A percentile compares a stretch with the other conserved stretches of the same genome.
phyloP scores from a whole-genome alignment of 345 rosid species.

The Laguncularia racemosa region DNA sequence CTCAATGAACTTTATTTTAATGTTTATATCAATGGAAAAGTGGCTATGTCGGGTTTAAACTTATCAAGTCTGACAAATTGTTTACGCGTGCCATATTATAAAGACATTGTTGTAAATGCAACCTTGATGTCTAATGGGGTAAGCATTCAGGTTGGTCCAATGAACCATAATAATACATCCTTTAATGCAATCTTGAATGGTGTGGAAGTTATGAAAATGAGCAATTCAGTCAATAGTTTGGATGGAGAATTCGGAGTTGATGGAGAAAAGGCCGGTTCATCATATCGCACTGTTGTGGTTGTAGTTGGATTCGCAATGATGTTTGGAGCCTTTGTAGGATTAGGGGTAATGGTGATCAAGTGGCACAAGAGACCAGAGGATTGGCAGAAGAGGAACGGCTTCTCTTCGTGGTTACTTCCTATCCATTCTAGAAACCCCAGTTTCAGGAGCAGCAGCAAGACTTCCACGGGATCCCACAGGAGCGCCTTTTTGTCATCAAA shows the following conservation, averaged over 20 bases:
- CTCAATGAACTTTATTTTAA: slow-evolving; percentile 9
- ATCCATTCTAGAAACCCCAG: slow-evolving; percentile 10
- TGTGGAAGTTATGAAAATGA: slow-evolving; percentile 12
- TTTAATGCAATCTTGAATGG: slow-evolving; percentile 11
- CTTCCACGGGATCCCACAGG: slow-evolving; percentile 7
- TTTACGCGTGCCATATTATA: slow-evolving; percentile 3
- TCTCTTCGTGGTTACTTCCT: slow-evolving; percentile 14
- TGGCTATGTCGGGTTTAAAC: slow-evolving; percentile 7
- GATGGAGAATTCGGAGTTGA: slow-evolving; percentile 13
- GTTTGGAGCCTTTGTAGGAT: slow-evolving; percentile 13
- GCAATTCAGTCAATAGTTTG: slow-evolving; percentile 8
- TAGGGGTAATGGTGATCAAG: slow-evolving; percentile 17
- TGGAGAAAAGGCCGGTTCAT: slow-evolving; percentile 4
- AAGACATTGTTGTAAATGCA: slow-evolving; percentile 8
- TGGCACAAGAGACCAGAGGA: slow-evolving; percentile 17
- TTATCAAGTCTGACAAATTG: slow-evolving; percentile 3
- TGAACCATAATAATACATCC: neutral
- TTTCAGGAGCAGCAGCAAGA: slow-evolving; percentile 13
- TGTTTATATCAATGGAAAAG: slow-evolving; percentile 10
- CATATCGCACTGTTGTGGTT: neutral
- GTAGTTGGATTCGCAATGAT: slow-evolving; percentile 12
- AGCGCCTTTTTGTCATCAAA: slow-evolving; percentile 6
- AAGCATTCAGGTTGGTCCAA: slow-evolving; percentile 1
- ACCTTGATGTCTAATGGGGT: slow-evolving; percentile 8
- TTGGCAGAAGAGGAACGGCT: slow-evolving; percentile 17